A percentile compares a stretch with the other conserved stretches of the same genome.
Conservation (phyloP, 2,329 filamentous ascomycete species). For the Hymenotorrendiella dingleyae region DNA sequence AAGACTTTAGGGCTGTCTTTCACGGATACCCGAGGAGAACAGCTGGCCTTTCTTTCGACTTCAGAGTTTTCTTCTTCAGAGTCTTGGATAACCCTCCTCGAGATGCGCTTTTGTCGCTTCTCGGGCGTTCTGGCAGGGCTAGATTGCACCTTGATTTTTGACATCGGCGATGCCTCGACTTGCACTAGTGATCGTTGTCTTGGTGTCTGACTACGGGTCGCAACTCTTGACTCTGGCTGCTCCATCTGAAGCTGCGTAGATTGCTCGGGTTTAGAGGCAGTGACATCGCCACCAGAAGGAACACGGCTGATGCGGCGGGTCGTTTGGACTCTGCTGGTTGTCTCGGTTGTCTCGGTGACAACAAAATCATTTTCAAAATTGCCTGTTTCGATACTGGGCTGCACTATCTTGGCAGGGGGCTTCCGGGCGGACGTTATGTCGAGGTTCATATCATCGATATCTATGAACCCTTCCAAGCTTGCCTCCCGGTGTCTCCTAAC, state of each 20-base stretch:
- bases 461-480: slow-evolving; percentile 25
- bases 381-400: slow-evolving; percentile 14
- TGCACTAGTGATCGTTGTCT: slow-evolving; percentile 12
- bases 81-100: slow-evolving; percentile 23
- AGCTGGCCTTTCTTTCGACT: slow-evolving; percentile 12
- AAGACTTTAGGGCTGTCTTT: slow-evolving; percentile 15
- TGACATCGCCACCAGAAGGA: slow-evolving; percentile 12
- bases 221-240: neutral
- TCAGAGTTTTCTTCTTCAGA: slow-evolving; percentile 29
- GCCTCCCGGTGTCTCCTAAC: neutral
- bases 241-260: neutral
- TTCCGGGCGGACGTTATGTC: slow-evolving; percentile 1
- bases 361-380: slow-evolving; percentile 10
- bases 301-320: slow-evolving; percentile 23
- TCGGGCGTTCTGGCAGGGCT: slow-evolving; percentile 9
- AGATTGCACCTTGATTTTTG: slow-evolving; percentile 7
- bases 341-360: slow-evolving; percentile 22
- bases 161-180: slow-evolving; percentile 22
- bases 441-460: slow-evolving; percentile 26
- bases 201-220: neutral
- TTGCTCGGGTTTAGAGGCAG: slow-evolving; percentile 4
- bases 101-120: slow-evolving; percentile 10
- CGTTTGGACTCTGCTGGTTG: slow-evolving; percentile 22
- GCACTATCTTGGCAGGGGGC: neutral
- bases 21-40: slow-evolving; percentile 11